Percentiles rank a stretch among this genome's conserved stretches.
These are phyloP conservation scores for Luffa aegyptiaca DNA, from an alignment of 306 rosid species.

Conservation along the genomic window DNA sequence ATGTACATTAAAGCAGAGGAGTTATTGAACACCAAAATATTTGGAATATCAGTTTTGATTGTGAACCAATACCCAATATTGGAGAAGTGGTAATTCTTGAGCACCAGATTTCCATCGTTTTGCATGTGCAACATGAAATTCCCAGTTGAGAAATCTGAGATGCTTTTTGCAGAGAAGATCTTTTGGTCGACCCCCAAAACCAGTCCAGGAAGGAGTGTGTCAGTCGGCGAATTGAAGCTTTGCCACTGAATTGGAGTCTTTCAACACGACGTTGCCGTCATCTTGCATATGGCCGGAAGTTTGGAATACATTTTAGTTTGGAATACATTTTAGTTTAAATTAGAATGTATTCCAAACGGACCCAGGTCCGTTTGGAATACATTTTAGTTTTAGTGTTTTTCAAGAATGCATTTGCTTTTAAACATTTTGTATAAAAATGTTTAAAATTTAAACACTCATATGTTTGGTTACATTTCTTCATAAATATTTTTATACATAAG, in stretches of 20 bases:
- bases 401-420: no score
- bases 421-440: no score
- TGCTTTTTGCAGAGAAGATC: not conserved
- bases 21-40: not conserved
- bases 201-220: not conserved
- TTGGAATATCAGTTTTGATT: not conserved
- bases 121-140: slow-evolving; percentile 4
- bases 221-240: not conserved
- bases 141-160: not conserved
- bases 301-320: no score
- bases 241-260: not conserved
- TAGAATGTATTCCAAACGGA: no score
- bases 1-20: not conserved
- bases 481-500: no score
- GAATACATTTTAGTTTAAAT: no score
- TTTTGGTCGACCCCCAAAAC: not conserved
- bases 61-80: not conserved
- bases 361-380: no score
- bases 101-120: not conserved
- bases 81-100: not conserved
- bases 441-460: no score
- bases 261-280: not conserved
- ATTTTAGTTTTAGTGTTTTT: no score
- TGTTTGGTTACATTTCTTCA: no score
- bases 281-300: not conserved